These are phyloP conservation scores for Binderoboletus segoi DNA, from an alignment of 1,284 basidiomycete genomes.

Conservation along the genomic window DNA sequence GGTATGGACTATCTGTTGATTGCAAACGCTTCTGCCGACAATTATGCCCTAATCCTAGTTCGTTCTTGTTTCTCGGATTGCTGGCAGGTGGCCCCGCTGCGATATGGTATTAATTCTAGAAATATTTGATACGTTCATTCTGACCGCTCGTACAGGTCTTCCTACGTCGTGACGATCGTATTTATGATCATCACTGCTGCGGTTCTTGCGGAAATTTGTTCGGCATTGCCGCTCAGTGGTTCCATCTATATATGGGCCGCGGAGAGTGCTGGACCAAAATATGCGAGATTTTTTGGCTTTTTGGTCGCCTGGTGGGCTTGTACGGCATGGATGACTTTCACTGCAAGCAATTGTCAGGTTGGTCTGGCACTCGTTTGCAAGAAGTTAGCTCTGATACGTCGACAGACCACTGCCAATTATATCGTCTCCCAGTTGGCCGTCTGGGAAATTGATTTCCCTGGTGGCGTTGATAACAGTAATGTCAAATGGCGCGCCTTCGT, in stretches of 20 bases:
- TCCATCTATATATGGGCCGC: constrained; percentile 92
- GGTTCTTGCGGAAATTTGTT: constrained; percentile 85
- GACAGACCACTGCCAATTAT: constrained; percentile 80
- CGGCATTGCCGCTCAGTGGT: constrained; percentile 81
- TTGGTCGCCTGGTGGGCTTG: constrained; percentile 88
- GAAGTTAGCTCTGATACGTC: neutral
- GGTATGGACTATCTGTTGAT: constrained; percentile 45
- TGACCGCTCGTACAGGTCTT: constrained; percentile 57
- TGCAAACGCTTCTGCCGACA: neutral
- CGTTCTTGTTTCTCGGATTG: constrained; percentile 78
- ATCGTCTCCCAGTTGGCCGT: constrained; percentile 80
- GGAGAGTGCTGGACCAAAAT: constrained; percentile 82
- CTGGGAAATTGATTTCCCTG: constrained; percentile 78
- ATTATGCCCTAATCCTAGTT: constrained; percentile 43
- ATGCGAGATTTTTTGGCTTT: constrained; percentile 82
- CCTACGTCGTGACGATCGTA: constrained; percentile 75
- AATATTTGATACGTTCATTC: neutral
- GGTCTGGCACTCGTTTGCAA: constrained; percentile 9
- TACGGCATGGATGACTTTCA: constrained; percentile 90
- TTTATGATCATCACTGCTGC: constrained; percentile 86
- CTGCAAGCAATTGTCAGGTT: constrained; percentile 81
- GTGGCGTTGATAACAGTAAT: constrained; percentile 67
- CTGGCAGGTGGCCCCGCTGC: constrained; percentile 84
- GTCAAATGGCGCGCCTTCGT: constrained; percentile 82
- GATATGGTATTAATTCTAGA: constrained; percentile 54